These are phyloP conservation scores for Ophiostoma populinum DNA, from an alignment of 2,329 filamentous ascomycete species.

Conservation along the genomic window DNA sequence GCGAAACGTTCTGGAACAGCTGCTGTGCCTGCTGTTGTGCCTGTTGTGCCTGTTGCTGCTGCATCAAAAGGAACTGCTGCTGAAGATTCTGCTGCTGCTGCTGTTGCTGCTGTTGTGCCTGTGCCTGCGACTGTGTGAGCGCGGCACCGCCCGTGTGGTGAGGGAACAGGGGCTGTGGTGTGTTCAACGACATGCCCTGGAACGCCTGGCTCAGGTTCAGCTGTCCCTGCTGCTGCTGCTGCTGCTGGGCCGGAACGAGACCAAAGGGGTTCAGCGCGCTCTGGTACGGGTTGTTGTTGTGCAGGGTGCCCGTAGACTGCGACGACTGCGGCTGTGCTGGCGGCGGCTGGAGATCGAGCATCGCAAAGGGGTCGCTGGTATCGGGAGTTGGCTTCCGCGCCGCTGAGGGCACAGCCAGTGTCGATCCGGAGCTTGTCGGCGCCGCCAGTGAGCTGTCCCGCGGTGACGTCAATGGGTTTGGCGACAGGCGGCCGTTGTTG, in stretches of 20 bases:
- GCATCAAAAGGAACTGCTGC: no score
- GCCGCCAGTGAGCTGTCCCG: conserved; percentile 27
- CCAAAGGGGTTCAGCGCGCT: conserved; percentile 52
- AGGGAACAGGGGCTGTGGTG: conserved; percentile 45
- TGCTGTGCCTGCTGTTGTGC: conserved; percentile 4
- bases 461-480: conserved; percentile 22
- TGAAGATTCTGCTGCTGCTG: conserved; percentile 6
- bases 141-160: conserved; percentile 48
- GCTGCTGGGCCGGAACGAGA: conserved; percentile 18
- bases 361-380: conserved; percentile 46
- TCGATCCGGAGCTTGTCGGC: conserved; percentile 34
- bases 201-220: conserved; percentile 47
- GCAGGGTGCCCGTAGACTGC: conserved; percentile 45
- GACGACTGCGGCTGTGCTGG: conserved; percentile 41
- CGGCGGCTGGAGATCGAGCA: conserved; percentile 39
- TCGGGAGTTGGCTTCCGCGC: conserved; percentile 11
- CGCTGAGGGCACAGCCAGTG: conserved; percentile 14
- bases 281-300: conserved; percentile 36
- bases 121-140: conserved; percentile 10
- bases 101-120: conserved; percentile 4
- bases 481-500: conserved; percentile 31
- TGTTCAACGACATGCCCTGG: conserved; percentile 53
- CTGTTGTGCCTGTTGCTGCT: neutral
- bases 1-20: no score
- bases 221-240: conserved; percentile 12